Conservation (phyloP, 2,329 filamentous ascomycete genomes). For the Ophioceras dolichostomum region DNA sequence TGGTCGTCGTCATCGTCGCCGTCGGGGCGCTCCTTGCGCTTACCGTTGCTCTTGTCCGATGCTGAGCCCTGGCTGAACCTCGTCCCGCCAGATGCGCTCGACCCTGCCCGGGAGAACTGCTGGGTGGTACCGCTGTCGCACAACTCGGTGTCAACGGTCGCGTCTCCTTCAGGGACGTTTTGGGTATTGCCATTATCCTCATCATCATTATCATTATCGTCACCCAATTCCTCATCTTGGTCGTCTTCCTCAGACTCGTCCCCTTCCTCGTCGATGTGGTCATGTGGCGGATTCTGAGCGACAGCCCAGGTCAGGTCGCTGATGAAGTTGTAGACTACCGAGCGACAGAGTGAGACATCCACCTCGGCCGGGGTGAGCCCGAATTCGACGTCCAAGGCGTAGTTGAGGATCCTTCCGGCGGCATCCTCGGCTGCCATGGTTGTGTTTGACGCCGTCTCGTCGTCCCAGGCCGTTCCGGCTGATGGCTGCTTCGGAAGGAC, state of each 20-base stretch:
- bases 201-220: neutral
- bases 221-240: neutral
- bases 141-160: too few relatives aligned
- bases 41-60: neutral
- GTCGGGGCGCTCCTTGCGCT: constrained; percentile 3
- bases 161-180: too few relatives aligned
- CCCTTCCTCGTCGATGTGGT: neutral
- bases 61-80: neutral
- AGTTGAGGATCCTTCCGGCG: constrained; percentile 4
- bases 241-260: neutral
- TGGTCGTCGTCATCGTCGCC: neutral
- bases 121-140: neutral
- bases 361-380: neutral
- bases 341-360: neutral
- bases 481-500: too few relatives aligned
- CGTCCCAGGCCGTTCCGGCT: too few relatives aligned
- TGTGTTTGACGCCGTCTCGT: constrained; percentile 3
- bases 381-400: constrained; percentile 3
- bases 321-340: constrained; percentile 4
- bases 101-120: neutral
- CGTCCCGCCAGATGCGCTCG: neutral
- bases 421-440: constrained; percentile 2
- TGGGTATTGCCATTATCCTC: too few relatives aligned
- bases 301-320: constrained; percentile 5
- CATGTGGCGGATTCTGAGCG: neutral